Evolutionary conservation across 2,329 filamentous ascomycete genomes (phyloP).

Genomic region (Magnaporthales sp.): DNA sequence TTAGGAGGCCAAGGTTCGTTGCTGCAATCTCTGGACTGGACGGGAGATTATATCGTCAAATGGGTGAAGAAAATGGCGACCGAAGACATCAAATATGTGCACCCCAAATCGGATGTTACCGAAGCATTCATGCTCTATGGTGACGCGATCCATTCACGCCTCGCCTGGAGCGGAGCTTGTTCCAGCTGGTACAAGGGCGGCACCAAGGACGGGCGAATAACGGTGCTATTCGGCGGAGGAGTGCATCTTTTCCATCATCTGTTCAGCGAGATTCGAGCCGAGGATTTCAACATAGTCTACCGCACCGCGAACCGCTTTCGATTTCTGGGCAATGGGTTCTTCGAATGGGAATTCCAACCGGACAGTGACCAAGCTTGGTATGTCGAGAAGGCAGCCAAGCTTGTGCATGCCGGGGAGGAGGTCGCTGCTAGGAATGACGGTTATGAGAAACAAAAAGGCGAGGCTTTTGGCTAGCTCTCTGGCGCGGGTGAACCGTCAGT

Average conservation of each 20-base stretch:
- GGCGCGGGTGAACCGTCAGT: too few species aligned
- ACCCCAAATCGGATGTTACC: slow-evolving; percentile 41
- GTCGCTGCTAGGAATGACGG: too few species aligned
- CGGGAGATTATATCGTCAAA: slow-evolving; percentile 37
- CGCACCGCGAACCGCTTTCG: slow-evolving; percentile 24
- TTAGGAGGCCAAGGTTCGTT: neutral
- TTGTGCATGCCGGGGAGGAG: too few species aligned
- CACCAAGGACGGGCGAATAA: slow-evolving; percentile 32
- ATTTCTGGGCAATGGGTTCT: slow-evolving; percentile 46
- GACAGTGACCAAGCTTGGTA: slow-evolving; percentile 33
- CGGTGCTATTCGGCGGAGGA: slow-evolving; percentile 40
- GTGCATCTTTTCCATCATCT: slow-evolving; percentile 44
- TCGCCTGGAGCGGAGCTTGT: slow-evolving; percentile 32
- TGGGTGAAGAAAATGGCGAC: slow-evolving; percentile 43
- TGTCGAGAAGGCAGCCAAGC: slow-evolving; percentile 22
- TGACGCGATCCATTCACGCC: slow-evolving; percentile 20
- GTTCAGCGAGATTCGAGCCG: slow-evolving; percentile 38
- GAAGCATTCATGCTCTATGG: slow-evolving; percentile 36
- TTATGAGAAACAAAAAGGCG: too few species aligned
- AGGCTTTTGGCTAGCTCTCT: too few species aligned
- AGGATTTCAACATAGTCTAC: slow-evolving; percentile 40
- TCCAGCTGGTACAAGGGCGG: slow-evolving; percentile 44
- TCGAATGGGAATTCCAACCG: slow-evolving; percentile 32
- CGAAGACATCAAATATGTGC: slow-evolving; percentile 38
- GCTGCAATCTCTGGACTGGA: neutral